Evolutionary conservation across 73 alveolate species (phyloP).

Genomic region (Halteria grandinella): DNA sequence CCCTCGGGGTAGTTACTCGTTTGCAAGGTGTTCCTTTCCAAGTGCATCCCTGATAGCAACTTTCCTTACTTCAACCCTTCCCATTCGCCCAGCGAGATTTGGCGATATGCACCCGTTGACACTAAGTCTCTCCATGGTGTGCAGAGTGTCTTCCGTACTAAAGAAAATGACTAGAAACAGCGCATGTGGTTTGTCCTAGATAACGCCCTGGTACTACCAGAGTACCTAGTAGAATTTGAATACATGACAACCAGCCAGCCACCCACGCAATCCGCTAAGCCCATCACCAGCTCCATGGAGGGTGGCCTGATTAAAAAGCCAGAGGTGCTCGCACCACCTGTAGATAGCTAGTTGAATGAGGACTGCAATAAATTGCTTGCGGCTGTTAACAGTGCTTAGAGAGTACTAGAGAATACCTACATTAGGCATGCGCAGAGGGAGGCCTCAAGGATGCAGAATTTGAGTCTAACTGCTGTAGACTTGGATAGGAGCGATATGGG

Average conservation of each 20-base stretch:
- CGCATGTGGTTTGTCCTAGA: slow-evolving; percentile 87
- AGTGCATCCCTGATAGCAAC: slow-evolving; percentile 72
- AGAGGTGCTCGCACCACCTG: background rate
- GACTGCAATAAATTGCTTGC: slow-evolving; percentile 45
- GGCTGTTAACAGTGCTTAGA: slow-evolving; percentile 44
- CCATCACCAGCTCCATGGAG: too few relatives aligned
- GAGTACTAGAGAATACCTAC: slow-evolving; percentile 57
- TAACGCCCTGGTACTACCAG: slow-evolving; percentile 86
- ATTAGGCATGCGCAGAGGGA: slow-evolving; percentile 42
- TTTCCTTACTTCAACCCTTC: slow-evolving; percentile 64
- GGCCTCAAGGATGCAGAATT: background rate
- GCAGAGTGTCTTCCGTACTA: slow-evolving; percentile 73
- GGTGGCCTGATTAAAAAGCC: too few relatives aligned
- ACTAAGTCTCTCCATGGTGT: slow-evolving; percentile 43
- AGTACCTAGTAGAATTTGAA: slow-evolving; percentile 88
- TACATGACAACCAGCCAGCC: slow-evolving; percentile 42
- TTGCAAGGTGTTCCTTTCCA: slow-evolving; percentile 83
- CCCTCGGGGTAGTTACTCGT: slow-evolving; percentile 83
- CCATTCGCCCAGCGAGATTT: slow-evolving; percentile 70
- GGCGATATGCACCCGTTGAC: slow-evolving; percentile 74
- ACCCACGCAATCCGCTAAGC: too few relatives aligned
- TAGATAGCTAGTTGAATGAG: background rate
- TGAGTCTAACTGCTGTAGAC: slow-evolving; percentile 60
- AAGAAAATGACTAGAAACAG: slow-evolving; percentile 75
- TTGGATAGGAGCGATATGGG: slow-evolving; percentile 79